These are phyloP conservation scores for Kokia cookei DNA, from an alignment of 441 rosid species.

Conservation along the genomic window DNA sequence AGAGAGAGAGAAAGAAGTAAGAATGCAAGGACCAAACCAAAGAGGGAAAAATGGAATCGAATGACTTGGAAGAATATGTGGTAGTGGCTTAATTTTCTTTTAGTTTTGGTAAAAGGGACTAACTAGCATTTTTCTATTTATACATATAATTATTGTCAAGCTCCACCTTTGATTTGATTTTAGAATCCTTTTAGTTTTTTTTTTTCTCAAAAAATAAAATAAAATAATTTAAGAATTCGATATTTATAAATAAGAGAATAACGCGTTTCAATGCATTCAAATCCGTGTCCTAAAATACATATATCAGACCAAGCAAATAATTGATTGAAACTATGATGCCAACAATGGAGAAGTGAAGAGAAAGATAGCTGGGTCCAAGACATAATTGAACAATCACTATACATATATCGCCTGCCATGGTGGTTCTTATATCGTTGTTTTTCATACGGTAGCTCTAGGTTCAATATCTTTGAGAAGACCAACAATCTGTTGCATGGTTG, in stretches of 20 bases:
- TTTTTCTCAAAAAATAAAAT: too few relatives aligned
- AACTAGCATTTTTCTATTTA: background rate
- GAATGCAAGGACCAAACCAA: background rate
- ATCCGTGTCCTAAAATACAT: too few relatives aligned
- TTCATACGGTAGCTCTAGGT: slow-evolving; percentile 39
- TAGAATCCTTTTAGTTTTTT: background rate
- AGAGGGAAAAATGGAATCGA: background rate
- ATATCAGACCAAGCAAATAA: background rate
- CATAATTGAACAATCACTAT: slow-evolving; percentile 23
- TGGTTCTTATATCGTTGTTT: slow-evolving; percentile 4
- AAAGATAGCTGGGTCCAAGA: slow-evolving; percentile 13
- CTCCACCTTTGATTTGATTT: background rate
- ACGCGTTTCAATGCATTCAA: too few relatives aligned
- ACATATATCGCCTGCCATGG: slow-evolving; percentile 24
- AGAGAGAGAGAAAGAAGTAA: too few relatives aligned
- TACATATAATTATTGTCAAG: background rate
- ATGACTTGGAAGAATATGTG: background rate
- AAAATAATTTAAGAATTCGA: too few relatives aligned
- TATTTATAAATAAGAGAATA: too few relatives aligned
- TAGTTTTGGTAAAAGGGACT: background rate
- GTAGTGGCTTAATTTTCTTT: background rate
- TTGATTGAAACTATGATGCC: slow-evolving; percentile 14
- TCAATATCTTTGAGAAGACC: slow-evolving; percentile 92
- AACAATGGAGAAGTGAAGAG: slow-evolving; percentile 5
- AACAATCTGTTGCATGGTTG: slow-evolving; percentile 94